Evolutionary conservation across 106 monocot species (phyloP).

Genomic region (Chionographis japonica): DNA sequence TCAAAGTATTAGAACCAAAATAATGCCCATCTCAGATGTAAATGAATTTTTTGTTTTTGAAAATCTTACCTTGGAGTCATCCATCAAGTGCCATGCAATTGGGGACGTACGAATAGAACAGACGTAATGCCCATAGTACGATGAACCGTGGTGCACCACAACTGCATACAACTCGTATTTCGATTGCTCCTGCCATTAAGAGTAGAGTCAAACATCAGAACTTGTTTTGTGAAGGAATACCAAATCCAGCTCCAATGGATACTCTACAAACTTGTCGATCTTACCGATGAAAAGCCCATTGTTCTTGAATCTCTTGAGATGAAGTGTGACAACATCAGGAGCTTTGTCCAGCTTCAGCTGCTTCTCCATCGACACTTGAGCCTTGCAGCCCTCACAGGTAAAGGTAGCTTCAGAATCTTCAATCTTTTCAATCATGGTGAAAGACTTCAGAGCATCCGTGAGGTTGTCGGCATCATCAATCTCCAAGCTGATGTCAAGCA

Average conservation of each 20-base stretch:
- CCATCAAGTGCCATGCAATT: constrained; percentile 17
- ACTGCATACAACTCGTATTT: constrained; percentile 31
- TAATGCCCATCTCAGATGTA: no score
- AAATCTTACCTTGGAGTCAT: constrained; percentile 18
- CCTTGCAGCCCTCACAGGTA: constrained; percentile 61
- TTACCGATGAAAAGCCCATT: constrained; percentile 27
- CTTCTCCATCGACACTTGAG: constrained; percentile 40
- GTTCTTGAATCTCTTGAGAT: constrained; percentile 69
- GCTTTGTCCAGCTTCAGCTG: constrained; percentile 54
- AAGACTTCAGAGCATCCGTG: constrained; percentile 51
- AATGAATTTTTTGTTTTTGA: not conserved
- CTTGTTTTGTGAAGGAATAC: not conserved
- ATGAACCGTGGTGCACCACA: constrained; percentile 18
- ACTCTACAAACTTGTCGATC: constrained; percentile 53
- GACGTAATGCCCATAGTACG: constrained; percentile 17
- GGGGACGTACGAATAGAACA: constrained; percentile 15
- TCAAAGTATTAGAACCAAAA: constrained; percentile 1
- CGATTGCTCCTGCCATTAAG: constrained; percentile 9
- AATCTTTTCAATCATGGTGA: constrained; percentile 57
- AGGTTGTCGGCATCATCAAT: constrained; percentile 45
- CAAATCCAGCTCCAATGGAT: constrained; percentile 34
- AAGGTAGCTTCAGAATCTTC: constrained; percentile 49
- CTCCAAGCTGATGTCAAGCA: constrained; percentile 69
- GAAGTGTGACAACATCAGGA: constrained; percentile 58
- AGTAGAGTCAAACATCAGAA: not conserved